Conservation (phyloP, 2,329 filamentous ascomycete species). For the Fusarium nisikadoi region DNA sequence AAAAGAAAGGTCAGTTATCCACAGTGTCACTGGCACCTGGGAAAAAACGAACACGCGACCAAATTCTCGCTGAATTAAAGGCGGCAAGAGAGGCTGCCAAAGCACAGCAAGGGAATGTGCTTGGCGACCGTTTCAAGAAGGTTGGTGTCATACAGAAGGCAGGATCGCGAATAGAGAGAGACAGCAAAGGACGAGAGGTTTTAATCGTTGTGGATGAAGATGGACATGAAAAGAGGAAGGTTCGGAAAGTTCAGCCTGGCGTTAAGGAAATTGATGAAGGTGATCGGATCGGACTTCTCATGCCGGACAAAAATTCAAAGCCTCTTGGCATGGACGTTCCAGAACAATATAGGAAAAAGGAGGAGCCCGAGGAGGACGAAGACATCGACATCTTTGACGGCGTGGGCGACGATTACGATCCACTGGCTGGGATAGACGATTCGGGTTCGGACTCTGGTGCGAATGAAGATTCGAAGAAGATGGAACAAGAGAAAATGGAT, state of each 20-base stretch:
- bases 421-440: constrained; percentile 66
- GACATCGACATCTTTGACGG: constrained; percentile 74
- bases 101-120: constrained; percentile 59
- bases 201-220: constrained; percentile 74
- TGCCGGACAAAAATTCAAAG: constrained; percentile 65
- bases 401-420: constrained; percentile 74
- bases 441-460: constrained; percentile 59
- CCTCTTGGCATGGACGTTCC: constrained; percentile 75
- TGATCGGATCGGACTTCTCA: constrained; percentile 57
- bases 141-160: constrained; percentile 66
- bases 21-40: constrained; percentile 63
- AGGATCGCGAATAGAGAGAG: constrained; percentile 68
- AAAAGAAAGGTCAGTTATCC: constrained; percentile 71
- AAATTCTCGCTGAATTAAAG: constrained; percentile 75
- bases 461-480: constrained; percentile 49
- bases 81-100: constrained; percentile 70
- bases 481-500: constrained; percentile 32
- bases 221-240: constrained; percentile 73
- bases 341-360: constrained; percentile 63
- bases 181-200: constrained; percentile 70
- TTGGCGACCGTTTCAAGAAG: constrained; percentile 73
- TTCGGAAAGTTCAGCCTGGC: constrained; percentile 62
- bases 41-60: constrained; percentile 71
- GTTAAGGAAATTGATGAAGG: constrained; percentile 51
- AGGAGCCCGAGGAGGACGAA: constrained; percentile 60